Evolutionary conservation across 805 yeast genomes (phyloP), one percentile per base, ranked within the genome.

Genomic region (Ogataea methylovora): DNA sequence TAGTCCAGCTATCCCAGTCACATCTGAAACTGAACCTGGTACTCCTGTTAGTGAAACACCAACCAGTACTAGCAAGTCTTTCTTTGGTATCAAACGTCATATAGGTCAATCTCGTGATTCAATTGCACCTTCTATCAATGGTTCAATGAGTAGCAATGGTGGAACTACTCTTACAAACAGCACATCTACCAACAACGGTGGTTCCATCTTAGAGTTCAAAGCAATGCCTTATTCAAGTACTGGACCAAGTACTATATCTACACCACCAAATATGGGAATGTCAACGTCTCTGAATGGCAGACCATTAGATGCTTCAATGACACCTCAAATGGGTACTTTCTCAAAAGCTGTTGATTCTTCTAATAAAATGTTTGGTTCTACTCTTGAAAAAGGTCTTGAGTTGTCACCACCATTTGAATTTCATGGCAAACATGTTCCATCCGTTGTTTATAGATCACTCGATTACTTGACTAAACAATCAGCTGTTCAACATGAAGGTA

Each of bases 401-500:
- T 46, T 77, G 21, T 79, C 88, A 2, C 63, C 71, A 4, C 65
- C 65, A 30, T 69, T 47, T 52, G 61, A 38, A 67, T 27, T 56
- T 0, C 43, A 71, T 15, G 65, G 62, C 23, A 55, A 54, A 7
- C 58, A 63, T 12, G 67, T 82, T 14, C 97, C 98, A 2, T 76
- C 87, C 27, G 77, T 90, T 7, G 73, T 85, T 13, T 82, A 63
- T 46, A 61, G 94, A 39, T 86, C 95, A 49, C 49, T 88, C 23
- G 81, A 75, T 37, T 84, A 70, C 44, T 63, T 90, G 32, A 67
- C 69, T 32, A 68, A 65, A 25, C 71, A 78, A 18, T 76, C 79
- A 16, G 95, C 94, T 0, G 64, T 79, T n/a, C 72, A 72, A 41
- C 92, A 85, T 54, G 95, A 87, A 49, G 98, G 98, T 9, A 73